A percentile compares a stretch with the other conserved stretches of the same genome.
Conservation (phyloP, 2,329 filamentous ascomycete species). For the Xylaria multiplex region DNA sequence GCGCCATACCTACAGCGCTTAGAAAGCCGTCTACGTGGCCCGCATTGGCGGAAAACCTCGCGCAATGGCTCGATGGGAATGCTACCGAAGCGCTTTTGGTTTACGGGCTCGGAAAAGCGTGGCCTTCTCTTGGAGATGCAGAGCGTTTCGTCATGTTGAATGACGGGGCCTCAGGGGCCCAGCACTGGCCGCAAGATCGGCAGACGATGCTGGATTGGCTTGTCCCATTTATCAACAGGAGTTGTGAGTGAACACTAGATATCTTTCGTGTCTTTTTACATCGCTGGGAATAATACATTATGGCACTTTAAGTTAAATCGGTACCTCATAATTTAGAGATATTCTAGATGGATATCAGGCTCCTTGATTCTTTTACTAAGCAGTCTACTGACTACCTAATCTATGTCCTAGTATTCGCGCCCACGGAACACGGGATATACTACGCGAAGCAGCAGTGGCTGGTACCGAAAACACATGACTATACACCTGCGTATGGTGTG, state of each 20-base stretch:
- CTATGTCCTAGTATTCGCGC: slow-evolving; percentile 42
- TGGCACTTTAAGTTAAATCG: neutral
- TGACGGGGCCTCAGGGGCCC: slow-evolving; percentile 47
- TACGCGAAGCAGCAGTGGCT: slow-evolving; percentile 49
- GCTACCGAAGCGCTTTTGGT: slow-evolving; percentile 52
- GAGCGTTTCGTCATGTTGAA: slow-evolving; percentile 47
- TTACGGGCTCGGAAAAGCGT: slow-evolving; percentile 45
- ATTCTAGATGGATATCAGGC: too few relatives aligned
- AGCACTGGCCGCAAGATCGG: slow-evolving; percentile 51
- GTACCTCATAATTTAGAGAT: too few relatives aligned
- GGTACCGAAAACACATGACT: slow-evolving; percentile 46
- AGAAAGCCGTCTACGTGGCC: slow-evolving; percentile 54
- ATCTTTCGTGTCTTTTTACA: too few relatives aligned
- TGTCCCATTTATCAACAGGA: slow-evolving; percentile 48
- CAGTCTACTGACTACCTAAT: neutral
- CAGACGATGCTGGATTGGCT: slow-evolving; percentile 50
- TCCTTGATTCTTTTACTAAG: neutral
- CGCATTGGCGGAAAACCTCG: slow-evolving; percentile 50
- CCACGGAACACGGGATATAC: slow-evolving; percentile 41
- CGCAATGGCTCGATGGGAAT: slow-evolving; percentile 53
- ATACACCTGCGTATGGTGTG: slow-evolving; percentile 44
- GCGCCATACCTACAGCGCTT: slow-evolving; percentile 53
- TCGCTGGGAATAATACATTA: neutral
- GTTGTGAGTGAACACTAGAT: slow-evolving; percentile 14
- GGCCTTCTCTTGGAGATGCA: slow-evolving; percentile 44